A percentile compares a stretch with the other conserved stretches of the same genome.
Conservation (phyloP, 768 basidiomycete species). For the Russula sp. region DNA sequence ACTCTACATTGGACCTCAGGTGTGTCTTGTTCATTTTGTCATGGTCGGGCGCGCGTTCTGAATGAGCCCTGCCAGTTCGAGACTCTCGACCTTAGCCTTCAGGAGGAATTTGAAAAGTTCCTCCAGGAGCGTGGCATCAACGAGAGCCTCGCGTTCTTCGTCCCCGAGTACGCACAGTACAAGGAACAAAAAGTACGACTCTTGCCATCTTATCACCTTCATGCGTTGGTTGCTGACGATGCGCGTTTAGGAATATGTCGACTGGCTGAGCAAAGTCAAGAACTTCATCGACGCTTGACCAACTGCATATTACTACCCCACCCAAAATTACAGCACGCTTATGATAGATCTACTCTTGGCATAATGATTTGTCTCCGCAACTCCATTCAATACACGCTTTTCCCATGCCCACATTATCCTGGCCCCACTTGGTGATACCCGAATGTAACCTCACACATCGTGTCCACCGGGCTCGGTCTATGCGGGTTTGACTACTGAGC, state of each 20-base stretch:
- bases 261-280: conserved; percentile 82
- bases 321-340: conserved; percentile 11
- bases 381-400: conserved; percentile 13
- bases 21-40: conserved; percentile 31
- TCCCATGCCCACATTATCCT: background rate
- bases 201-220: background rate
- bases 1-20: conserved; percentile 87
- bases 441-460: background rate
- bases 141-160: conserved; percentile 74
- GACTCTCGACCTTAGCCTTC: conserved; percentile 78
- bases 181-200: conserved; percentile 87
- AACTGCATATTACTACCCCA: background rate
- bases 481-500: background rate
- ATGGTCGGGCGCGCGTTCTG: background rate
- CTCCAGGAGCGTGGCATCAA: conserved; percentile 87
- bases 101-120: conserved; percentile 89
- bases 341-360: conserved; percentile 10
- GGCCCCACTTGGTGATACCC: background rate
- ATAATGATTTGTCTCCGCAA: conserved; percentile 3
- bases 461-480: background rate
- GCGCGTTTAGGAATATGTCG: conserved; percentile 72
- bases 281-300: conserved; percentile 62
- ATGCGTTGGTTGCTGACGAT: conserved; percentile 1
- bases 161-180: conserved; percentile 80
- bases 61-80: conserved; percentile 54